phyloP scores from a whole-genome alignment of 495 filamentous ascomycete genomes.

The Penicillium ochrochloron region DNA sequence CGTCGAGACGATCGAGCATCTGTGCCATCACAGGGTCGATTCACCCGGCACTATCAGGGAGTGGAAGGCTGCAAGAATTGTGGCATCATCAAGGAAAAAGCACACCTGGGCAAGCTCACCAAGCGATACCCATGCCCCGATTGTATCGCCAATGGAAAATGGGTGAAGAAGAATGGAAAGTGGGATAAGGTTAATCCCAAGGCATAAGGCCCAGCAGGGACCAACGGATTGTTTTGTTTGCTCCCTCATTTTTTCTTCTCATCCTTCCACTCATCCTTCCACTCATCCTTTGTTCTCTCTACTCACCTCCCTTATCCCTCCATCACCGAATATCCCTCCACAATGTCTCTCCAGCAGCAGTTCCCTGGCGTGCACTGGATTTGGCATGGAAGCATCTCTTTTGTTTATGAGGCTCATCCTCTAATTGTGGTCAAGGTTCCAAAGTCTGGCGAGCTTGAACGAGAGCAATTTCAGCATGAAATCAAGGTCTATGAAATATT shows the following conservation, averaged over 20 bases:
- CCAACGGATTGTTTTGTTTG: not conserved
- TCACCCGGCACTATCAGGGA: constrained; percentile 11
- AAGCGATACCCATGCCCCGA: constrained; percentile 24
- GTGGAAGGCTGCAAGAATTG: constrained; percentile 15
- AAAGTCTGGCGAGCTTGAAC: constrained; percentile 39
- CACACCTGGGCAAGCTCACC: constrained; percentile 15
- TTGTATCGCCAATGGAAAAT: constrained; percentile 19
- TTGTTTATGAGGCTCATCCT: constrained; percentile 46
- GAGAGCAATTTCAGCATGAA: constrained; percentile 40
- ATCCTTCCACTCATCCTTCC: not conserved
- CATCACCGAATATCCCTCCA: not conserved
- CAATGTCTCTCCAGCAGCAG: constrained; percentile 29
- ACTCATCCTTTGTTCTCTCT: not conserved
- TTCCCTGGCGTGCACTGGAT: constrained; percentile 39
- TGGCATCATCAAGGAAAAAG: constrained; percentile 20
- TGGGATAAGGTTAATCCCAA: not conserved
- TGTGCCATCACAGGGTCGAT: constrained; percentile 9
- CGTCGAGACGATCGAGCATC: constrained; percentile 8
- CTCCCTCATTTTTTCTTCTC: too few species aligned
- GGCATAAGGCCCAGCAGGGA: not conserved
- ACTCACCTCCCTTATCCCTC: not conserved
- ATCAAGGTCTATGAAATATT: constrained; percentile 38
- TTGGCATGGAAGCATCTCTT: constrained; percentile 41
- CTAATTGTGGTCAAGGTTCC: constrained; percentile 45
- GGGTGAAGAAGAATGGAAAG: constrained; percentile 21